Evolutionary conservation across 345 rosid genomes (phyloP).

Genomic region (Arabis alpina): DNA sequence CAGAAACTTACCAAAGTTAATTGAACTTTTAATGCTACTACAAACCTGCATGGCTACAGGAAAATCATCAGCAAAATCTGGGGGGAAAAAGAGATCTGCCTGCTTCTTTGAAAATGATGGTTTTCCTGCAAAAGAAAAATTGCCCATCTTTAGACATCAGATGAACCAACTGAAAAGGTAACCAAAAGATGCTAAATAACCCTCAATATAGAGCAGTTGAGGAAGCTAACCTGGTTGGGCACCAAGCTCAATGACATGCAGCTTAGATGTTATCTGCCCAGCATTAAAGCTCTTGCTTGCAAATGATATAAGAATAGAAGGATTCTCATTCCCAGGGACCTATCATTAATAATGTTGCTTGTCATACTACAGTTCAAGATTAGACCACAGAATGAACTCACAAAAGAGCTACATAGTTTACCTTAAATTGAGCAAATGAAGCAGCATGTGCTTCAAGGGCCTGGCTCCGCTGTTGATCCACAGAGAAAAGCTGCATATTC

Average conservation of each 20-base stretch:
- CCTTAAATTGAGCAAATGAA: constrained; percentile 91
- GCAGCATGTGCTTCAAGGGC: constrained; percentile 99
- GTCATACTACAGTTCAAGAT: constrained; percentile 33
- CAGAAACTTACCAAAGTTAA: constrained; percentile 26
- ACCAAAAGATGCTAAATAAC: constrained; percentile 10
- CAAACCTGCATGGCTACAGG: constrained; percentile 99
- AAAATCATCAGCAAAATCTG: constrained; percentile 98
- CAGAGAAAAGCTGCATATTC: constrained; percentile 94
- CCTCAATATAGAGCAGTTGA: constrained; percentile 7
- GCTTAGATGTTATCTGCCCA: constrained; percentile 89
- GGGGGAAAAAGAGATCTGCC: constrained; percentile 99
- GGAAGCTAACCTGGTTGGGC: constrained; percentile 85
- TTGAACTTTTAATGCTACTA: constrained; percentile 25
- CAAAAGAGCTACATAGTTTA: constrained; percentile 33
- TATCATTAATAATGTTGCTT: constrained; percentile 28
- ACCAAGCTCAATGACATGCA: constrained; percentile 98
- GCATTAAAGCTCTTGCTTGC: constrained; percentile 89
- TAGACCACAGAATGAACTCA: constrained; percentile 11
- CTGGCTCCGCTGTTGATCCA: constrained; percentile 99
- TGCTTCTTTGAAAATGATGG: constrained; percentile 93
- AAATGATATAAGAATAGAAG: constrained; percentile 88
- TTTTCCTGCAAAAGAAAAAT: constrained; percentile 62
- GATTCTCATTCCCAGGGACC: constrained; percentile 97
- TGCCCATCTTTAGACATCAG: constrained; percentile 19
- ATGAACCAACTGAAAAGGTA: constrained; percentile 6